phyloP scores from a whole-genome alignment of 306 rosid species.

The Abrus precatorius region DNA sequence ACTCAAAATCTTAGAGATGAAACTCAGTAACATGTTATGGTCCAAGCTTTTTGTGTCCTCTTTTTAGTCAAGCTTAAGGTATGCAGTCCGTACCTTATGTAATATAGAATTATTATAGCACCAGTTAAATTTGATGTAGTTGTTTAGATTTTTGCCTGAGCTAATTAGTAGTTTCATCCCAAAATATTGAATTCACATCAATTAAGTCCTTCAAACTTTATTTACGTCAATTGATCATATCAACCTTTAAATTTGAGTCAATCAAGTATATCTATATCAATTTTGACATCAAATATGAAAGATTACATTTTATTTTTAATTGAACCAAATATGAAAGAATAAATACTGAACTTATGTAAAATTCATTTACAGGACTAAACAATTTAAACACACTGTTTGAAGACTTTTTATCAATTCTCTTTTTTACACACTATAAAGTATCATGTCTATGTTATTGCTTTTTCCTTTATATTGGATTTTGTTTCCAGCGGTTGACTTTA shows the following conservation, averaged over 20 bases:
- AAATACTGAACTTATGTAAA: neutral
- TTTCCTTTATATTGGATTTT: conserved; percentile 36
- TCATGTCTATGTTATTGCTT: neutral
- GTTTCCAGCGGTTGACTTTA: conserved; percentile 11
- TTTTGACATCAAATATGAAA: neutral
- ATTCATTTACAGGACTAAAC: neutral
- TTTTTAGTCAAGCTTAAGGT: conserved; percentile 13
- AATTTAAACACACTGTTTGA: conserved; percentile 10
- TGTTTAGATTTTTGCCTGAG: conserved; percentile 11
- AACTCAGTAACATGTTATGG: conserved; percentile 38
- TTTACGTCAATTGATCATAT: conserved; percentile 3
- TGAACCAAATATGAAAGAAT: neutral
- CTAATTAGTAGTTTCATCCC: neutral
- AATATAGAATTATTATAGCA: conserved; percentile 36
- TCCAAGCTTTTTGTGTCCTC: conserved; percentile 27
- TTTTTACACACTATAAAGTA: neutral
- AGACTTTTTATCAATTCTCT: conserved; percentile 1
- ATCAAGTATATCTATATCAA: neutral
- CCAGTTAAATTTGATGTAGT: conserved; percentile 31
- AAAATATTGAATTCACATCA: conserved; percentile 8
- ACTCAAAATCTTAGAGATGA: conserved; percentile 60
- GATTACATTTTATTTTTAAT: neutral
- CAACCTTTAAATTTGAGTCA: neutral
- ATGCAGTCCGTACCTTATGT: conserved; percentile 25
- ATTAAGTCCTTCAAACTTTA: conserved; percentile 1